A percentile compares a stretch with the other conserved stretches of the same genome.
Conservation (phyloP, 2,329 filamentous ascomycete species). For the Mariannaea sp. region DNA sequence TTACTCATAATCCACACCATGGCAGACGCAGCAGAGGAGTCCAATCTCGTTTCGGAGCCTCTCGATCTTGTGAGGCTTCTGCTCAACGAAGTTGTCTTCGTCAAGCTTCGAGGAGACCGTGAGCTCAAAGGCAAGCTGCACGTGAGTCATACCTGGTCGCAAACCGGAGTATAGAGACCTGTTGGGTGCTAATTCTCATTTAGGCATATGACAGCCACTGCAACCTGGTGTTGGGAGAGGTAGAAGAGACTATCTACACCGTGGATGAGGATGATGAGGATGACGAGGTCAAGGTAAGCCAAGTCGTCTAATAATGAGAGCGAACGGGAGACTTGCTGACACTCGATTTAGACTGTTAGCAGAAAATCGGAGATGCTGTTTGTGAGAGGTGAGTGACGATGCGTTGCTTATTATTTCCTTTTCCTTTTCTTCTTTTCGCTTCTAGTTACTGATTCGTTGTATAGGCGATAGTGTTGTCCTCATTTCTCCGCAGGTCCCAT, state of each 20-base stretch:
- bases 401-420: no score
- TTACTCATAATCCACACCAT: slow-evolving; percentile 54
- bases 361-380: slow-evolving; percentile 99
- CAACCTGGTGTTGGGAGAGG: slow-evolving; percentile 93
- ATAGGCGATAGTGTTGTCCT: slow-evolving; percentile 74
- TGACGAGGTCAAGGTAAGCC: slow-evolving; percentile 71
- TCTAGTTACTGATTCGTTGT: background rate
- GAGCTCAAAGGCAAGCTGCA: slow-evolving; percentile 95
- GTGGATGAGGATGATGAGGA: slow-evolving; percentile 92
- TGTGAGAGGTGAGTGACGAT: slow-evolving; percentile 77
- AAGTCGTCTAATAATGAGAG: background rate
- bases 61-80: slow-evolving; percentile 94
- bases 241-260: slow-evolving; percentile 95
- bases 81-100: slow-evolving; percentile 94
- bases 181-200: slow-evolving; percentile 9
- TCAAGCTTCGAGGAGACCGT: slow-evolving; percentile 93
- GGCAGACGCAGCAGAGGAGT: slow-evolving; percentile 81
- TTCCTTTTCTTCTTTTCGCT: no score
- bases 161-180: background rate
- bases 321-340: slow-evolving; percentile 20
- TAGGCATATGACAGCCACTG: slow-evolving; percentile 99
- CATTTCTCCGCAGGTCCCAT: slow-evolving; percentile 65
- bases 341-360: slow-evolving; percentile 74
- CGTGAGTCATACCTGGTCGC: slow-evolving; percentile 56
- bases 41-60: slow-evolving; percentile 80